These are phyloP conservation scores for Cercospora zeina DNA, from an alignment of 2,329 filamentous ascomycete species.

Conservation along the genomic window DNA sequence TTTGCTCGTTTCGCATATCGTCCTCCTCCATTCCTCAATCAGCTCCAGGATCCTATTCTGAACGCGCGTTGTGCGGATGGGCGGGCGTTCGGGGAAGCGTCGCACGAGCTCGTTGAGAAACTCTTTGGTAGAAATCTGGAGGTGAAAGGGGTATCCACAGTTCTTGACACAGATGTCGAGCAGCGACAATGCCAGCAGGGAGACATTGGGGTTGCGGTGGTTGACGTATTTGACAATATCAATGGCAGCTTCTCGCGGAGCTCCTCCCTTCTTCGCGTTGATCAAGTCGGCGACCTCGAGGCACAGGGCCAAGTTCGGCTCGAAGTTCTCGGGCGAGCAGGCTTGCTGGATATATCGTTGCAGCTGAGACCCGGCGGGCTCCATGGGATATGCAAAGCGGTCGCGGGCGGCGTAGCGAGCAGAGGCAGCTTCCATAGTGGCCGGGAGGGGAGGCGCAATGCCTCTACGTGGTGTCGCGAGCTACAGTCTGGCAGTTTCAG, in stretches of 20 bases:
- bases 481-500: constrained; percentile 7
- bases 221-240: constrained; percentile 94
- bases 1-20: constrained; percentile 95
- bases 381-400: constrained; percentile 81
- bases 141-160: constrained; percentile 97
- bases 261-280: constrained; percentile 94
- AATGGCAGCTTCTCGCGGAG: constrained; percentile 90
- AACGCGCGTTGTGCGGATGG: constrained; percentile 79
- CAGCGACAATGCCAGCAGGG: constrained; percentile 80
- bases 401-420: constrained; percentile 93
- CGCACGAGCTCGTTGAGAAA: constrained; percentile 98
- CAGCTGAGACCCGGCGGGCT: constrained; percentile 78
- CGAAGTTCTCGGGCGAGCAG: constrained; percentile 95
- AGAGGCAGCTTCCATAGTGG: constrained; percentile 81
- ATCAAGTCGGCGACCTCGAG: constrained; percentile 96
- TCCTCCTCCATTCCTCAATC: constrained; percentile 97
- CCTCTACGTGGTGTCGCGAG: background rate
- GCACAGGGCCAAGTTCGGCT: constrained; percentile 93
- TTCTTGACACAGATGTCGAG: constrained; percentile 99
- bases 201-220: constrained; percentile 93
- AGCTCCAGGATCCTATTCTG: constrained; percentile 91
- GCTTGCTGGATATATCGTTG: constrained; percentile 95
- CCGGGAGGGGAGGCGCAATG: constrained; percentile 9
- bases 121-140: constrained; percentile 98
- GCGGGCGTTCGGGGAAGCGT: constrained; percentile 90